phyloP scores from a whole-genome alignment of 164 flowering plant genomes.

The Stephania yunnanensis region DNA sequence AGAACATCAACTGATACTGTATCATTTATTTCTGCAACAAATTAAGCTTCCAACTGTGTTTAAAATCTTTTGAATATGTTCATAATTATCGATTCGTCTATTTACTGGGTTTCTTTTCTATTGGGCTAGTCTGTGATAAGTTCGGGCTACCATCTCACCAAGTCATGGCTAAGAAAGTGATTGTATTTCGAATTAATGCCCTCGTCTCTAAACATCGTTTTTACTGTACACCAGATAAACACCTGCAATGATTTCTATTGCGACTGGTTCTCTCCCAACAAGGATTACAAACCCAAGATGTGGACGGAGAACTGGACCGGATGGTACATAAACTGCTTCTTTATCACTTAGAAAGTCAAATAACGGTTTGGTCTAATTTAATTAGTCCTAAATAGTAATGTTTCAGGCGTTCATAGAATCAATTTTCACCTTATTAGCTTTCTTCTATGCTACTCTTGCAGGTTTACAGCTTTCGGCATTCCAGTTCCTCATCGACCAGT shows the following conservation, averaged over 20 bases:
- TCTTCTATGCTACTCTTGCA: conserved; percentile 17
- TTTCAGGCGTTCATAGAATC: background rate
- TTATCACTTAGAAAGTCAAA: background rate
- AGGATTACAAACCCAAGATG: conserved; percentile 86
- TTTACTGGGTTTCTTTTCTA: background rate
- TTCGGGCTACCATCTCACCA: background rate
- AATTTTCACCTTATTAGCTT: background rate
- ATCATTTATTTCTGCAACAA: too few relatives aligned
- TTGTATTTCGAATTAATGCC: background rate
- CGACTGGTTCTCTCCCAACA: conserved; percentile 91
- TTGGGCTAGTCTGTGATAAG: background rate
- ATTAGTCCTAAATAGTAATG: background rate
- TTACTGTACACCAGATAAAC: conserved; percentile 54
- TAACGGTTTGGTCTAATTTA: background rate
- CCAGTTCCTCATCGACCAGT: conserved; percentile 83
- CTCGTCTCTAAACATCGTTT: background rate
- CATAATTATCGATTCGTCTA: background rate
- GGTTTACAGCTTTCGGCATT: conserved; percentile 92
- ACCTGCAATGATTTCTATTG: conserved; percentile 97
- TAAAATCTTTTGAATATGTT: too few relatives aligned
- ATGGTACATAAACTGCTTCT: conserved; percentile 42
- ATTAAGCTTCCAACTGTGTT: too few relatives aligned
- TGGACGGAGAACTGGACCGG: conserved; percentile 99
- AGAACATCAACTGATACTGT: too few relatives aligned
- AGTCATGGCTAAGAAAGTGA: background rate